Percentiles rank a stretch among this genome's conserved stretches.
phyloP scores from a whole-genome alignment of 345 rosid species.

The Linum lewisii region DNA sequence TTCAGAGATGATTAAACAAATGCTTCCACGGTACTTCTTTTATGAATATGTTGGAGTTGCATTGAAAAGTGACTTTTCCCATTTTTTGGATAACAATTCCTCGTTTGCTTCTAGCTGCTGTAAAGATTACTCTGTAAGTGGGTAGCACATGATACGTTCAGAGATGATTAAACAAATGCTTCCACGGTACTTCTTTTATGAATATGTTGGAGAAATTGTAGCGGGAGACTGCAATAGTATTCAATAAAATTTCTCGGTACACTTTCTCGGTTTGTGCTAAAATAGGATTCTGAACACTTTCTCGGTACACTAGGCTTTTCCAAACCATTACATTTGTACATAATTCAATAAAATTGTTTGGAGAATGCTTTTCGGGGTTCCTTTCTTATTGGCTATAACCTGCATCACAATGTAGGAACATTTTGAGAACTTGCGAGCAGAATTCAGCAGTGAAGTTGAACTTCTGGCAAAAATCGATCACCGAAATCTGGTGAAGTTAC shows the following conservation, averaged over 20 bases:
- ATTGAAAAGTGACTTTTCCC: too few relatives aligned
- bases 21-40: background rate
- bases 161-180: background rate
- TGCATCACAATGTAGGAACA: slow-evolving; percentile 39
- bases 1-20: background rate
- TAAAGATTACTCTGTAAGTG: background rate
- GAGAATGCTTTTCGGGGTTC: background rate
- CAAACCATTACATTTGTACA: background rate
- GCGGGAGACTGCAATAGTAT: background rate
- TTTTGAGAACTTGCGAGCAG: slow-evolving; percentile 53
- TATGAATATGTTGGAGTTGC: background rate
- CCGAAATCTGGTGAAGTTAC: slow-evolving; percentile 76
- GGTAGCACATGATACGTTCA: background rate
- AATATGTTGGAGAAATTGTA: background rate
- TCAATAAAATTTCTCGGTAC: background rate
- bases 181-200: background rate
- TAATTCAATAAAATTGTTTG: too few relatives aligned
- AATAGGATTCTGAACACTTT: background rate
- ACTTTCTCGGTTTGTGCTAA: background rate
- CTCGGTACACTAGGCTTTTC: background rate
- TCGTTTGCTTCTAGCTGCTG: background rate
- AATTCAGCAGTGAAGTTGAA: slow-evolving; percentile 91
- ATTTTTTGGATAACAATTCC: background rate
- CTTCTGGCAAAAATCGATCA: slow-evolving; percentile 91
- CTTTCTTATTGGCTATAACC: background rate